Evolutionary conservation across 129 eudicot species (phyloP), one percentile per base, ranked within the genome.

Genomic region (Centella asiatica): DNA sequence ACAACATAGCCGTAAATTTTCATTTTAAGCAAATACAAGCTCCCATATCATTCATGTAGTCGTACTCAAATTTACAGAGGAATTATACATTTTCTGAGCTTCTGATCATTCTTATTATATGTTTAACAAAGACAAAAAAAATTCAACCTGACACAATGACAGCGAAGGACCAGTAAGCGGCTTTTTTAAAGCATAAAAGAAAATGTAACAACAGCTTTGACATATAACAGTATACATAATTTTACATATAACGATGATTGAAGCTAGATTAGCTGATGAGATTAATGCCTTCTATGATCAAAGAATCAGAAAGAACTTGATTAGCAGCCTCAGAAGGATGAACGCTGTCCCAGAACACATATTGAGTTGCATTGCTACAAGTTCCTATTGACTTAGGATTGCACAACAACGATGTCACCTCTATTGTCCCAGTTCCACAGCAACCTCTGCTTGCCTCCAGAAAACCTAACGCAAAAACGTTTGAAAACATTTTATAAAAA

Each of bases 301-400:
- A 78, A 11, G 82, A 44, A 72, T 85, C 95, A 6, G 97, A 89
- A 24, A 90, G 85, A 66, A 83, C 66, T 66, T 73, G 89, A 73
- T 90, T 90, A 37, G 97, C 94, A 14, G 97, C 95, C 73, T 83
- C 76, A 42, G 95, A 83, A 0, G 95, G 97, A 71, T 90, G 95
- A 34, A 83, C 93, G 64, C 93, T 83, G 72, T 90, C 97, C 98
- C 95, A 90, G 24, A 90, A 90, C 73, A 90, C 98, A 36, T 60
- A 90, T 68, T 84, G 69, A 27, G 80, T 76, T 4, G 98, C 94
- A 32, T 86, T 90, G 70, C 63, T 63, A 57, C 98, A 90, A 1
- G 98, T 90, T 19, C 98, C 98, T 32, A 70, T 14, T 13, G 95
- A 81, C 68, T 86, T 83, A 5, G 83, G 94, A 70, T 90, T 90